Percentiles rank a stretch among this genome's conserved stretches.
phyloP scores from a whole-genome alignment of 495 filamentous ascomycete genomes.

The Pseudoneurospora amorphoporcata region DNA sequence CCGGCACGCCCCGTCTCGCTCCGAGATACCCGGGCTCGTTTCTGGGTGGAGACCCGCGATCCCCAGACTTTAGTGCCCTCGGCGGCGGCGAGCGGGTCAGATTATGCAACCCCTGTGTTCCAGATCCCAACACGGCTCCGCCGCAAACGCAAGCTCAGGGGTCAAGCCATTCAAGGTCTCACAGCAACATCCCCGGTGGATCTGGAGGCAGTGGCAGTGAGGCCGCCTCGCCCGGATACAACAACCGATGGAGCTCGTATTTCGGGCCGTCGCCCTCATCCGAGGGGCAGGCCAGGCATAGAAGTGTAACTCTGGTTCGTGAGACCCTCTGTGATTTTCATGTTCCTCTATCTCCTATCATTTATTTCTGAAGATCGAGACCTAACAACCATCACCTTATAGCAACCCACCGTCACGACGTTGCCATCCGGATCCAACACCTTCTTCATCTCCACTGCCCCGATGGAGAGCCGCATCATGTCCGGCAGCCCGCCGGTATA shows the following conservation, averaged over 20 bases:
- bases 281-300: constrained; percentile 24
- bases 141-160: constrained; percentile 22
- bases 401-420: constrained; percentile 10
- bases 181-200: constrained; percentile 10
- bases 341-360: neutral
- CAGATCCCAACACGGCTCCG: constrained; percentile 76
- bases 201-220: neutral
- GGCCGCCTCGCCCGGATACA: neutral
- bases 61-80: constrained; percentile 30
- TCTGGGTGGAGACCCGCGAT: constrained; percentile 36
- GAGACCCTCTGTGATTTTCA: neutral
- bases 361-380: neutral
- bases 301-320: constrained; percentile 38
- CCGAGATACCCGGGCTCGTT: constrained; percentile 27
- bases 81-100: constrained; percentile 80
- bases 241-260: constrained; percentile 14
- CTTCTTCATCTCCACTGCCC: constrained; percentile 6
- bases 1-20: constrained; percentile 36
- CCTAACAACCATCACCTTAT: neutral
- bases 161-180: constrained; percentile 18
- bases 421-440: constrained; percentile 10
- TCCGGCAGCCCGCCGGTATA: constrained; percentile 28
- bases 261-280: constrained; percentile 10
- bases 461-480: constrained; percentile 21
- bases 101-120: constrained; percentile 90